A percentile compares a stretch with the other conserved stretches of the same genome.
Conservation (phyloP, 1,284 basidiomycete species). For the Heterobasidion irregulare region DNA sequence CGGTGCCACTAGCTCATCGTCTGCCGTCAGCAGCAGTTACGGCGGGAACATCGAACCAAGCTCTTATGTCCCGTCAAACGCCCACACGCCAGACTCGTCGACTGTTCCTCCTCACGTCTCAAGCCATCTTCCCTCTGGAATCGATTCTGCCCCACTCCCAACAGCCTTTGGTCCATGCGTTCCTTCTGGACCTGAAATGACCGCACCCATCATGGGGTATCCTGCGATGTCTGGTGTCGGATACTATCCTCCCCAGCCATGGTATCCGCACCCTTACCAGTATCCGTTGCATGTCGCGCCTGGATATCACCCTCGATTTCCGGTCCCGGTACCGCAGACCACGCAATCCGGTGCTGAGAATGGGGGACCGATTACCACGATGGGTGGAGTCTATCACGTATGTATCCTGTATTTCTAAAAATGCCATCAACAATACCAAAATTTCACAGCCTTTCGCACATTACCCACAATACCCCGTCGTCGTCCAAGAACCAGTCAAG, state of each 20-base stretch:
- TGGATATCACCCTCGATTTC: conserved; percentile 25
- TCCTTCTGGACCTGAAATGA: neutral
- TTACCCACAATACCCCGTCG: neutral
- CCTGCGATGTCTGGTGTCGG: neutral
- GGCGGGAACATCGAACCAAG: neutral
- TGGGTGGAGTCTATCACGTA: neutral
- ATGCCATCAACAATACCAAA: no score
- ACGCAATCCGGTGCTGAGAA: neutral
- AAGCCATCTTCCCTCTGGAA: neutral
- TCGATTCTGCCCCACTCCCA: neutral
- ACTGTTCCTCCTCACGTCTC: neutral
- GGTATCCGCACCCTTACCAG: conserved; percentile 45
- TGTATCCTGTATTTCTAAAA: neutral
- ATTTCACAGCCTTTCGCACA: neutral
- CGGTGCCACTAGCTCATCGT: neutral
- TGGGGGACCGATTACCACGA: neutral
- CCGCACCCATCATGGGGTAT: neutral
- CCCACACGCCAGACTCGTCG: neutral
- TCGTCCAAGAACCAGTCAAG: neutral
- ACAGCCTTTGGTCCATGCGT: neutral
- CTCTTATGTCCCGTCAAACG: neutral
- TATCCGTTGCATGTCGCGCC: conserved; percentile 44
- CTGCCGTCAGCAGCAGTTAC: neutral
- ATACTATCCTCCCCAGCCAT: conserved; percentile 43
- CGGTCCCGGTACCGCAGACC: neutral